Conservation (phyloP, 208 protist species). For the Leishmania amazonensis region DNA sequence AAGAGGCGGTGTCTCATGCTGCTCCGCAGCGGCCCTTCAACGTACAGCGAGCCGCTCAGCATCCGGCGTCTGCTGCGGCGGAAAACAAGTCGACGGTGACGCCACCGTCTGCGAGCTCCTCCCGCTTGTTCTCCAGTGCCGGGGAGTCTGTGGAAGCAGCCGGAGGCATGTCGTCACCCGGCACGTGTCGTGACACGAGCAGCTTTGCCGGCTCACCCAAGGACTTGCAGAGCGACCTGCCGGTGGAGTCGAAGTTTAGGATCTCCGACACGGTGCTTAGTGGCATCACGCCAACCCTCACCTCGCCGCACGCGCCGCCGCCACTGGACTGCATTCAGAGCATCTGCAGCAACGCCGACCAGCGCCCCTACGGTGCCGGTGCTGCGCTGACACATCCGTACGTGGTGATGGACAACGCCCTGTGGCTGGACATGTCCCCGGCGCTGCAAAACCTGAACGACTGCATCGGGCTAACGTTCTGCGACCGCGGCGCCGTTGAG, state of each 20-base stretch:
- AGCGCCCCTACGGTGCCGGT: too few species aligned
- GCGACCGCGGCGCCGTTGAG: constrained; percentile 52
- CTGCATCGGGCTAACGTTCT: constrained; percentile 61
- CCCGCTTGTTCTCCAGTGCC: background rate
- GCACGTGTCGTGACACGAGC: background rate
- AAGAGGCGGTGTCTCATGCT: background rate
- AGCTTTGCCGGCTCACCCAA: background rate
- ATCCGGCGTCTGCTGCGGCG: background rate
- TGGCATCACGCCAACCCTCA: background rate
- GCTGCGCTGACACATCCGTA: constrained; percentile 30
- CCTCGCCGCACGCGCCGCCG: background rate
- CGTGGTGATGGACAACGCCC: constrained; percentile 44
- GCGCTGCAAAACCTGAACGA: constrained; percentile 77
- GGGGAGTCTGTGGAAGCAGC: constrained; percentile 1
- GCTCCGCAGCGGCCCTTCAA: background rate
- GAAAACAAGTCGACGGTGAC: background rate
- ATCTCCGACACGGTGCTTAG: background rate
- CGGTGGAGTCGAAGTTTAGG: background rate
- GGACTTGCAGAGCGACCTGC: background rate
- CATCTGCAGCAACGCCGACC: background rate
- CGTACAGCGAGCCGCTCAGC: too few species aligned
- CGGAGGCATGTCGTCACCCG: background rate
- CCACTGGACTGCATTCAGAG: background rate
- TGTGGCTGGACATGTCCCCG: constrained; percentile 62
- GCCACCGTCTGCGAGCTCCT: constrained; percentile 2